Evolutionary conservation across 2,329 filamentous ascomycete genomes (phyloP), one percentile per base, ranked within the genome.

Genomic region (Ascosphaera pollenicola): DNA sequence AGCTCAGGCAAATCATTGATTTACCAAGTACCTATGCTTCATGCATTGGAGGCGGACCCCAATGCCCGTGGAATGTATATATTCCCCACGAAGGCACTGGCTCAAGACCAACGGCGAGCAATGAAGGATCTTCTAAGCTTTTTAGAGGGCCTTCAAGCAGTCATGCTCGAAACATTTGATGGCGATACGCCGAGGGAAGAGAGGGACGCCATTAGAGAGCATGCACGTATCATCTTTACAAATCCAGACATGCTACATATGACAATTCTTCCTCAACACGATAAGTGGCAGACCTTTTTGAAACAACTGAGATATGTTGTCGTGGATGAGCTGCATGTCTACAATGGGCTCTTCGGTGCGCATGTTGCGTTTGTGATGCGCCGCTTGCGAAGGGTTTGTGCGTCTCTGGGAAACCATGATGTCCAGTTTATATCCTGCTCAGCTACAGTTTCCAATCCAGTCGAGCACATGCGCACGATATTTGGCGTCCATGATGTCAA

Each of bases 201-300:
- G 44, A 71, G 89, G 17, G 82, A 82, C 46, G 53, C 64, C 19
- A 87, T 98, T 44, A 73, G 87, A 4, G 85, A 95, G 31, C 75
- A 91, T 56, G 89, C 79, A 1, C 70, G 83, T 17, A 83, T 95
- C 44, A 87, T 98, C 38, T 94, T 98, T 51, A 98, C 89, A 0
- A 98, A 98, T 49, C 89, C 89, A 0, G 89, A 98, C 51, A 98
- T 95, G 85, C 66, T 98, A 28, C 89, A 98, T 48, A 73, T 94
- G 26, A 91, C 83, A 0, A 91, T 98, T 18, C 59, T 98, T 3
- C 87, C 89, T 0, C 81, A 94, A 50, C 89, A 98, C 59, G 78
- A 83, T 45, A 70, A 70, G 21, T 98, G 89, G 89, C 70, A 85
- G 36, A 72, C 70, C 0, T 95, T 93, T 47, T 56, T 98, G n/a